A percentile compares a stretch with the other conserved stretches of the same genome.
Conservation (phyloP, 257 asterid genomes). For the Gentiana macrophylla region DNA sequence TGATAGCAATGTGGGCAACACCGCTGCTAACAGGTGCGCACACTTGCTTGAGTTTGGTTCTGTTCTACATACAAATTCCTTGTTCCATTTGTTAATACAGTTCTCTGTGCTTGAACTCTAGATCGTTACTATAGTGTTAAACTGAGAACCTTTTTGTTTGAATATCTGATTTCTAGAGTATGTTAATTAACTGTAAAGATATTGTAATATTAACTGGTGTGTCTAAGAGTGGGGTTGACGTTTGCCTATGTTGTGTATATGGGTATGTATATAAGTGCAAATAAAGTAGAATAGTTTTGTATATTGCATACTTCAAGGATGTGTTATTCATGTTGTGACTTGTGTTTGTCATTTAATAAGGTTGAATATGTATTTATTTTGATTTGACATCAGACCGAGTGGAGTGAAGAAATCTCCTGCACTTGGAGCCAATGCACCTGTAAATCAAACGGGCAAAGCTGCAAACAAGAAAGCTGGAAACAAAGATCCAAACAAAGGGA, state of each 20-base stretch:
- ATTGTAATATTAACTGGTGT: no score
- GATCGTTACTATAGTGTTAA: background rate
- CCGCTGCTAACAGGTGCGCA: constrained; percentile 55
- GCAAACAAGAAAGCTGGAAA: constrained; percentile 64
- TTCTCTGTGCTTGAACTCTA: background rate
- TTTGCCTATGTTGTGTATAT: no score
- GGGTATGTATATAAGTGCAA: no score
- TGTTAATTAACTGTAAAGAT: no score
- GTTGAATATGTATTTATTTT: no score
- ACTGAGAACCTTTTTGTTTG: no score
- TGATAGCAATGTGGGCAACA: constrained; percentile 30
- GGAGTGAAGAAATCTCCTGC: constrained; percentile 60
- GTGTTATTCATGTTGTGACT: background rate
- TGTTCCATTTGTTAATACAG: background rate
- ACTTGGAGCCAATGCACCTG: constrained; percentile 40
- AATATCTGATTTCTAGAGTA: no score
- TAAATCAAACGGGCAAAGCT: constrained; percentile 51
- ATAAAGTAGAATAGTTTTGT: no score
- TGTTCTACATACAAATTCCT: background rate
- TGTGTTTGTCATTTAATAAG: no score
- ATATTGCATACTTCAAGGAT: no score
- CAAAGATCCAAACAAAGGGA: constrained; percentile 94
- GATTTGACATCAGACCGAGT: constrained; percentile 34
- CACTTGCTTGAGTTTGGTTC: constrained; percentile 7
- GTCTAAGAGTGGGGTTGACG: no score